Conservation (phyloP, 1,284 basidiomycete species). For the Acaromyces ingoldii region DNA sequence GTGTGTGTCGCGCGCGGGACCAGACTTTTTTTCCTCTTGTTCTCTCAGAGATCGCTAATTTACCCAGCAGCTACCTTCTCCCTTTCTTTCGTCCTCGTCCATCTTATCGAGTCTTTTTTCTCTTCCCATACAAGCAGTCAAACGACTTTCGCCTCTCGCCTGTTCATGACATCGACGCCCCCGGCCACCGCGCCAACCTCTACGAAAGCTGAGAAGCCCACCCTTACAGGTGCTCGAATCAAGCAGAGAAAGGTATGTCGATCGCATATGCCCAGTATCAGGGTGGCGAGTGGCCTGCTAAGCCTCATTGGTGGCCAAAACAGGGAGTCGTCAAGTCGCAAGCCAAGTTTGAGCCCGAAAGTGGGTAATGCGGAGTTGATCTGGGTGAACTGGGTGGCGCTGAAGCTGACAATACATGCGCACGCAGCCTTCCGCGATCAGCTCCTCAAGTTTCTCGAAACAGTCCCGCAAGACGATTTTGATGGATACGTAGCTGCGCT, state of each 20-base stretch:
- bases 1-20: too few species aligned
- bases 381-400: slow-evolving; percentile 13
- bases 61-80: neutral
- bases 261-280: too few species aligned
- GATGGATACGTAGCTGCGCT: slow-evolving; percentile 78
- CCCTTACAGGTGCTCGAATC: slow-evolving; percentile 34
- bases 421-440: slow-evolving; percentile 83
- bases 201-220: slow-evolving; percentile 13
- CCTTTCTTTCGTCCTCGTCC: neutral
- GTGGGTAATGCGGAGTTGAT: slow-evolving; percentile 30
- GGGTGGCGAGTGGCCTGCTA: neutral
- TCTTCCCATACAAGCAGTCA: neutral
- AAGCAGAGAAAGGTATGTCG: slow-evolving; percentile 52
- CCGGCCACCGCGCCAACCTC: slow-evolving; percentile 5
- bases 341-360: slow-evolving; percentile 58
- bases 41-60: too few species aligned
- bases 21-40: too few species aligned
- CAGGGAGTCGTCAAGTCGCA: slow-evolving; percentile 55
- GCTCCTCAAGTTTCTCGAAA: slow-evolving; percentile 86
- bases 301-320: neutral
- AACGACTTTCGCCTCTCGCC: neutral
- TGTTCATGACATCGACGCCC: slow-evolving; percentile 14
- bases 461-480: slow-evolving; percentile 71
- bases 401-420: neutral
- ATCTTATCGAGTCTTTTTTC: neutral